Evolutionary conservation across 2,329 filamentous ascomycete genomes (phyloP).

Genomic region (Nigrospora osmanthi): DNA sequence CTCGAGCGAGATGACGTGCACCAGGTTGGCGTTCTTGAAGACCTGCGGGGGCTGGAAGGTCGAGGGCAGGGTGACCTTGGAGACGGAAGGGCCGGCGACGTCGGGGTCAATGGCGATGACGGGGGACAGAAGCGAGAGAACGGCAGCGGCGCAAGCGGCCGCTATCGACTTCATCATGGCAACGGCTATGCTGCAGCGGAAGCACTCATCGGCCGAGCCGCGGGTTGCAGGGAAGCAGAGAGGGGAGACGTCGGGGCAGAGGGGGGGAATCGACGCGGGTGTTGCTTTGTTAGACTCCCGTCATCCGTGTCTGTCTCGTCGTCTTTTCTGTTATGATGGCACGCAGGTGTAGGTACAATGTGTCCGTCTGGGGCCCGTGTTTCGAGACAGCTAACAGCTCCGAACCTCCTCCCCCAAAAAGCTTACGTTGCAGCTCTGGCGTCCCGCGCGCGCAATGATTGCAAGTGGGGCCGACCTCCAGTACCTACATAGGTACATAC

Average conservation of each 20-base stretch:
- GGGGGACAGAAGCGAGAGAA: constrained; percentile 49
- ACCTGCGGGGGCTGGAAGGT: constrained; percentile 80
- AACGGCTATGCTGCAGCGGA: constrained; percentile 9
- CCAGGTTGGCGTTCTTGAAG: constrained; percentile 89
- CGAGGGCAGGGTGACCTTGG: constrained; percentile 51
- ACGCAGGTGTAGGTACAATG: neutral
- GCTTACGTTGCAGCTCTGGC: constrained; percentile 1
- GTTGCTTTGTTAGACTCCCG: neutral
- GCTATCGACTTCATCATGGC: constrained; percentile 35
- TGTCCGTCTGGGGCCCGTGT: neutral
- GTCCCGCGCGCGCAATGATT: neutral
- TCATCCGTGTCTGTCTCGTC: neutral
- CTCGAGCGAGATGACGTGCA: constrained; percentile 84
- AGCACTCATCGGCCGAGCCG: constrained; percentile 22
- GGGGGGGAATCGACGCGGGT: no score
- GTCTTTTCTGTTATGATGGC: neutral
- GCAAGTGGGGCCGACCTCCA: no score
- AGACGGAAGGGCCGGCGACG: constrained; percentile 31
- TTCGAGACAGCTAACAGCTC: neutral
- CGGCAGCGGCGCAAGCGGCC: constrained; percentile 43
- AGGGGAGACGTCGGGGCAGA: neutral
- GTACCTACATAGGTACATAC: no score
- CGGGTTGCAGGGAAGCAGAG: constrained; percentile 9
- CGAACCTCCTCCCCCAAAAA: neutral
- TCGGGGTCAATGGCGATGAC: constrained; percentile 28